These are phyloP conservation scores for Massarina eburnea DNA, from an alignment of 2,329 filamentous ascomycete genomes.

Conservation along the genomic window DNA sequence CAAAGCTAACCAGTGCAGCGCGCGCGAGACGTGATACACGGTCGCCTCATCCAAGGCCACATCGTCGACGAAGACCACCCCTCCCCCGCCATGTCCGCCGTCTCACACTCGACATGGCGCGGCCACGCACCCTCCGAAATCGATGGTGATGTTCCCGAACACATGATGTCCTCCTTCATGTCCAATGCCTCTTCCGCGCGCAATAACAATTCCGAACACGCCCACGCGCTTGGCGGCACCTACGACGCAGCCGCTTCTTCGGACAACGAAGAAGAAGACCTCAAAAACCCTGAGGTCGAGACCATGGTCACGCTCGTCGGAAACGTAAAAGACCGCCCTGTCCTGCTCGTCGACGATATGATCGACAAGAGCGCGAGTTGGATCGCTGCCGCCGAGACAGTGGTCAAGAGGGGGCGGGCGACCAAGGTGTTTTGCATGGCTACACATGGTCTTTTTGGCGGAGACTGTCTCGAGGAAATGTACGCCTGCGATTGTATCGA, in stretches of 20 bases:
- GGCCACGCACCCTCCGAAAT: slow-evolving; percentile 48
- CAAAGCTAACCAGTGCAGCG: slow-evolving; percentile 47
- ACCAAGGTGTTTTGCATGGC: slow-evolving; percentile 98
- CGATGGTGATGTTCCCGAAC: slow-evolving; percentile 65
- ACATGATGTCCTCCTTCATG: slow-evolving; percentile 80
- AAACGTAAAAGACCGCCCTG: slow-evolving; percentile 82
- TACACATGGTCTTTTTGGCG: slow-evolving; percentile 92
- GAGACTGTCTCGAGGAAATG: slow-evolving; percentile 85
- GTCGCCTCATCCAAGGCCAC: slow-evolving; percentile 87
- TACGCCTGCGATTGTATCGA: slow-evolving; percentile 92
- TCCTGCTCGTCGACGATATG: slow-evolving; percentile 98
- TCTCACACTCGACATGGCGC: slow-evolving; percentile 60
- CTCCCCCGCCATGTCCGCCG: slow-evolving; percentile 68
- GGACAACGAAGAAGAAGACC: slow-evolving; percentile 91
- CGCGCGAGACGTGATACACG: slow-evolving; percentile 86
- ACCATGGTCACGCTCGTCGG: slow-evolving; percentile 98
- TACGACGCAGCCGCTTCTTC: slow-evolving; percentile 80
- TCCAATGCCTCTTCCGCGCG: slow-evolving; percentile 74
- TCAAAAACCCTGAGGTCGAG: slow-evolving; percentile 78
- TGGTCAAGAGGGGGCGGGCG: slow-evolving; percentile 87
- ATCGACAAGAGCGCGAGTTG: slow-evolving; percentile 96
- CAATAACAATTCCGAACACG: slow-evolving; percentile 51
- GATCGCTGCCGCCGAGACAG: slow-evolving; percentile 96
- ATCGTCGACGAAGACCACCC: slow-evolving; percentile 93
- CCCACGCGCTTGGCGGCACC: slow-evolving; percentile 77